These are phyloP conservation scores for Protomyces pachydermus DNA, from an alignment of 1,139 yeast species.

Conservation along the genomic window DNA sequence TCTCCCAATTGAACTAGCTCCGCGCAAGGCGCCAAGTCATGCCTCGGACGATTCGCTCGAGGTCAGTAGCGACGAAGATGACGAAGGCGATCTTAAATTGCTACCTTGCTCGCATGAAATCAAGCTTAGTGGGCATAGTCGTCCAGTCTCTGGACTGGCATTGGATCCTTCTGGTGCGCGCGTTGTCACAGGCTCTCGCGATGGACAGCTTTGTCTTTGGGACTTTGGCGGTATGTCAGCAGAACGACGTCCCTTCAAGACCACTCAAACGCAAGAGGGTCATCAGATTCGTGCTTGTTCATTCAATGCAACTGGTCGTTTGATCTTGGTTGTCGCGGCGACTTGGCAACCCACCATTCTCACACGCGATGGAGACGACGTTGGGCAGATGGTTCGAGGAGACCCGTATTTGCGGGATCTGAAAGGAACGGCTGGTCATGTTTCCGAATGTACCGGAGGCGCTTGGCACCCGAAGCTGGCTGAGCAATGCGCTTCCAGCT, in stretches of 20 bases:
- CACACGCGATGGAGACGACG: slow-evolving; percentile 31
- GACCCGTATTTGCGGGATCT: slow-evolving; percentile 43
- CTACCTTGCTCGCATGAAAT: slow-evolving; percentile 41
- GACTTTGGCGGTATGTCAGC: slow-evolving; percentile 41
- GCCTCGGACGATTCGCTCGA: slow-evolving; percentile 14
- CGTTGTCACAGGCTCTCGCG: slow-evolving; percentile 38
- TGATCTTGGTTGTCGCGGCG: slow-evolving; percentile 37
- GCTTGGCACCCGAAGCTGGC: slow-evolving; percentile 38
- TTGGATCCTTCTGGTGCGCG: slow-evolving; percentile 39
- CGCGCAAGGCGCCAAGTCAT: not conserved
- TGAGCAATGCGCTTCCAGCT: slow-evolving; percentile 37
- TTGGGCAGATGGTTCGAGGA: slow-evolving; percentile 38
- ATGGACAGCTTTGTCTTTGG: slow-evolving; percentile 38
- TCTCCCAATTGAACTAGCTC: not conserved
- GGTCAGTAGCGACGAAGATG: slow-evolving; percentile 31
- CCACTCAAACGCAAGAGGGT: slow-evolving; percentile 38
- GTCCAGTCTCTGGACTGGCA: slow-evolving; percentile 37
- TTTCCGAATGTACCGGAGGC: slow-evolving; percentile 39
- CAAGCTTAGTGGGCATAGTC: slow-evolving; percentile 36
- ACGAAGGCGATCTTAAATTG: slow-evolving; percentile 34
- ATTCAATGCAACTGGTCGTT: slow-evolving; percentile 35
- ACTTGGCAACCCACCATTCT: slow-evolving; percentile 35
- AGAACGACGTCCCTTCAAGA: slow-evolving; percentile 36
- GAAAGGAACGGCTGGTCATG: slow-evolving; percentile 42
- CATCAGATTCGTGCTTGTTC: slow-evolving; percentile 36